phyloP scores from a whole-genome alignment of 2,329 filamentous ascomycete species.

The Aspergillus carbonarius region DNA sequence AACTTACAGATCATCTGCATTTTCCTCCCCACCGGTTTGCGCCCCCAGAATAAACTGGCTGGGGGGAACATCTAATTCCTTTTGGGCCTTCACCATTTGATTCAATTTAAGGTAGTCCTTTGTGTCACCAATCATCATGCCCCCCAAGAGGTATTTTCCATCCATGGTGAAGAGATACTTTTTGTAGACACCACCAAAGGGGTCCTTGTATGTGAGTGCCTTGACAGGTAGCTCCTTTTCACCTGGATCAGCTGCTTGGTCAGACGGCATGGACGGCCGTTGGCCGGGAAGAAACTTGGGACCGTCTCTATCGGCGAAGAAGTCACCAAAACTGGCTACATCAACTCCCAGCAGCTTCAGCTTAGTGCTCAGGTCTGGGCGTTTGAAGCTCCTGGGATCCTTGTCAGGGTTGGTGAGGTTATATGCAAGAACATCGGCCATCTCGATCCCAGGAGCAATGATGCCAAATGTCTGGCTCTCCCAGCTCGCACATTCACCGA shows the following conservation, averaged over 20 bases:
- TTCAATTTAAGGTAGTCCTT: constrained; percentile 87
- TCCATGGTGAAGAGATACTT: constrained; percentile 90
- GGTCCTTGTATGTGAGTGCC: constrained; percentile 82
- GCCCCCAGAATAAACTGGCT: constrained; percentile 81
- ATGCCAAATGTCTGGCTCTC: constrained; percentile 82
- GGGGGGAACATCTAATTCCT: constrained; percentile 72
- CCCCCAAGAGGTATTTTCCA: constrained; percentile 86
- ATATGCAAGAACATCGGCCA: constrained; percentile 88
- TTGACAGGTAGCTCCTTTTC: constrained; percentile 64
- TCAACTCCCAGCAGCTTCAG: constrained; percentile 86
- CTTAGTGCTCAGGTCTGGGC: constrained; percentile 87
- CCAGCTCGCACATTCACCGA: constrained; percentile 91
- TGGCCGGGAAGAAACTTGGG: constrained; percentile 70
- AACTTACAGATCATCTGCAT: constrained; percentile 67
- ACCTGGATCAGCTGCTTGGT: constrained; percentile 41
- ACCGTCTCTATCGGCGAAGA: constrained; percentile 84
- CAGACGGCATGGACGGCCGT: constrained; percentile 37
- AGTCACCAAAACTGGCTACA: constrained; percentile 90
- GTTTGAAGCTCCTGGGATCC: constrained; percentile 68
- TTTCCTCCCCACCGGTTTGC: constrained; percentile 70
- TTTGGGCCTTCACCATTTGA: constrained; percentile 81
- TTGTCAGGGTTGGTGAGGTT: constrained; percentile 82
- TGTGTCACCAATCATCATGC: constrained; percentile 96
- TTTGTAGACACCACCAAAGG: constrained; percentile 85
- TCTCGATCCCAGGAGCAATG: constrained; percentile 86